Conservation (phyloP, 2,329 filamentous ascomycete genomes). For the Trichophyton benhamiae region DNA sequence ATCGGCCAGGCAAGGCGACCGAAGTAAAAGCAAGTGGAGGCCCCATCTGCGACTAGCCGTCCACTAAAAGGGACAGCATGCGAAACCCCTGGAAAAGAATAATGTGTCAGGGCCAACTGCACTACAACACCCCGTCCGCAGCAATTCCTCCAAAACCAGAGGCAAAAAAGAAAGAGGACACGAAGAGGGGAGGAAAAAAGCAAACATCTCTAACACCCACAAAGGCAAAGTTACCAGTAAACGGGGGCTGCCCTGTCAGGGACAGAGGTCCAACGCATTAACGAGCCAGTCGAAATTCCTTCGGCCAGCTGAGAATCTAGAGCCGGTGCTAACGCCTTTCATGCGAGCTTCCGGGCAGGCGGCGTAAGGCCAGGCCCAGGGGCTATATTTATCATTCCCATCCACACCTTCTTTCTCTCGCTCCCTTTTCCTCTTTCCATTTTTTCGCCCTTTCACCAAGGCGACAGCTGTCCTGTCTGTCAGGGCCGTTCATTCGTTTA, state of each 20-base stretch:
- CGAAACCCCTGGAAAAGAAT: background rate
- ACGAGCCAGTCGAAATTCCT: background rate
- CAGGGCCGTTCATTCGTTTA: background rate
- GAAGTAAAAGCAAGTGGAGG: background rate
- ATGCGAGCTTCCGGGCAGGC: slow-evolving; percentile 1
- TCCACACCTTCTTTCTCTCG: background rate
- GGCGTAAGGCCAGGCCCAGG: background rate
- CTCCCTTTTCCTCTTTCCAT: background rate
- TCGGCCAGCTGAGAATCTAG: background rate
- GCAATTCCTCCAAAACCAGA: background rate
- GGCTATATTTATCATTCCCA: background rate
- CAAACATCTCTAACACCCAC: background rate
- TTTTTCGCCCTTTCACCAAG: background rate
- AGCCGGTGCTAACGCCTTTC: background rate
- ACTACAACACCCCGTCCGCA: background rate
- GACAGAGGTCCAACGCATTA: background rate
- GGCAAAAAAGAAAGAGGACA: background rate
- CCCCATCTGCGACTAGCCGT: background rate
- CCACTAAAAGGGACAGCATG: background rate
- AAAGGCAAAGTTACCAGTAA: background rate
- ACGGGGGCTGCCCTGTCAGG: background rate
- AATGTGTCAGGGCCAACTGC: background rate
- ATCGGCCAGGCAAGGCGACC: background rate
- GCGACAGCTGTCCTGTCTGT: background rate
- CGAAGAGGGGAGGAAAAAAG: background rate